Percentiles rank a stretch among this genome's conserved stretches.
These are phyloP conservation scores for Erysimum pusillum DNA, from an alignment of 441 rosid species.

Conservation along the genomic window DNA sequence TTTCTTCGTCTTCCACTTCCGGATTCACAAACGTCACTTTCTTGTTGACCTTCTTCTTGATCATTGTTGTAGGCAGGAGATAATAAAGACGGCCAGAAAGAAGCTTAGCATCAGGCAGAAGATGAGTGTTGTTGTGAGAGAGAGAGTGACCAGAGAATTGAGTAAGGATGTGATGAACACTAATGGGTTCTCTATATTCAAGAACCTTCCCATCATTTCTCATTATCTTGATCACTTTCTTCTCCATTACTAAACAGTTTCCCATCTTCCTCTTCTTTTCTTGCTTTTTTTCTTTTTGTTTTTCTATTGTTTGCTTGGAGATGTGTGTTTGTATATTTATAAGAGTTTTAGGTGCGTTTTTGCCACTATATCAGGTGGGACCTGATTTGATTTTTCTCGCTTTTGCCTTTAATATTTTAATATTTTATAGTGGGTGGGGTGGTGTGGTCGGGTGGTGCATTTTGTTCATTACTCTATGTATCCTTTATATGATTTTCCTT, in stretches of 20 bases:
- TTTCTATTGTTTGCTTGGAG: conserved; percentile 37
- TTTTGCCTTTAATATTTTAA: not conserved
- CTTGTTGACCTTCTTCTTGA: conserved; percentile 43
- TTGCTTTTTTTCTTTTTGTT: not conserved
- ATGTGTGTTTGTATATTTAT: conserved; percentile 38
- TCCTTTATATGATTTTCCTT: not conserved
- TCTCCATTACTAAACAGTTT: conserved; percentile 68
- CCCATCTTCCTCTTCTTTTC: conserved; percentile 63
- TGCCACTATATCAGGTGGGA: conserved; percentile 32
- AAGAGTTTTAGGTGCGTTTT: conserved; percentile 32
- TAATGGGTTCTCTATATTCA: conserved; percentile 66
- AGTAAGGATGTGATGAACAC: conserved; percentile 65
- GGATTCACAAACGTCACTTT: conserved; percentile 68
- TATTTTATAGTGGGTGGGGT: conserved; percentile 34
- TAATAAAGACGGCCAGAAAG: conserved; percentile 60
- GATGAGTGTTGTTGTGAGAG: conserved; percentile 49
- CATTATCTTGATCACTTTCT: conserved; percentile 62
- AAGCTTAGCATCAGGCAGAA: conserved; percentile 61
- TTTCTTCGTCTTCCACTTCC: conserved; percentile 47
- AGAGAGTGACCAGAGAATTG: conserved; percentile 66
- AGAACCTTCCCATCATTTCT: conserved; percentile 80
- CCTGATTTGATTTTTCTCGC: conserved; percentile 39
- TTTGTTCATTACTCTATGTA: conserved; percentile 19
- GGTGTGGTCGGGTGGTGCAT: conserved; percentile 44
- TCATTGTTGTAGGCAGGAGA: conserved; percentile 53